phyloP scores from a whole-genome alignment of 768 basidiomycete genomes.

The Pleurotus tuoliensis region DNA sequence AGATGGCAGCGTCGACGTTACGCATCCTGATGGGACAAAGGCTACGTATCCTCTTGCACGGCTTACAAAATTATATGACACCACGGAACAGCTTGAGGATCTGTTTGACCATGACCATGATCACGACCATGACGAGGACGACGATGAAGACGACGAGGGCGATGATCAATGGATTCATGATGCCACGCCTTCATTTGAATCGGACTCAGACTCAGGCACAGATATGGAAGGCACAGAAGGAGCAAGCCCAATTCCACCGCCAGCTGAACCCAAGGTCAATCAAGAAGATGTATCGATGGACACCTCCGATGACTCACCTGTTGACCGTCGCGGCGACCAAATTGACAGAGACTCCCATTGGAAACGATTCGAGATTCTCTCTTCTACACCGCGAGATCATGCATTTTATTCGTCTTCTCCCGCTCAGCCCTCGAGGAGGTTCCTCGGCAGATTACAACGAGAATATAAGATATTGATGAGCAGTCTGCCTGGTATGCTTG shows the following conservation, averaged over 20 bases:
- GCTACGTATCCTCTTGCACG: conserved; percentile 56
- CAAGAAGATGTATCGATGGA: no score
- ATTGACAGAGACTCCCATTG: conserved; percentile 46
- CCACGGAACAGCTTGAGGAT: conserved; percentile 75
- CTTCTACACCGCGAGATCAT: conserved; percentile 78
- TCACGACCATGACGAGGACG: conserved; percentile 34
- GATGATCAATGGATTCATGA: conserved; percentile 3
- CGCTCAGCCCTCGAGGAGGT: conserved; percentile 65
- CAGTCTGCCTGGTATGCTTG: conserved; percentile 75
- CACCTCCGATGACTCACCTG: no score
- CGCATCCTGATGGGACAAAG: conserved; percentile 54
- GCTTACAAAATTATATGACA: conserved; percentile 76
- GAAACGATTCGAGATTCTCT: conserved; percentile 79
- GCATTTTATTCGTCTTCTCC: conserved; percentile 65
- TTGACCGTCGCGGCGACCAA: no score
- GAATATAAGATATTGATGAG: conserved; percentile 79
- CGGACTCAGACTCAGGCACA: not conserved
- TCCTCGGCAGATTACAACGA: conserved; percentile 70
- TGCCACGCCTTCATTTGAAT: not conserved
- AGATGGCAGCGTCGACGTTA: conserved; percentile 72
- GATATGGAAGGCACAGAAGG: not conserved
- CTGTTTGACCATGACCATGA: conserved; percentile 38
- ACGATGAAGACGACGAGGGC: conserved; percentile 15
- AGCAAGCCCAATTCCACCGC: conserved; percentile 7
- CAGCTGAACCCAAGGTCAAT: conserved; percentile 14